Conservation (phyloP, 345 rosid genomes). For the Kernera saxatilis region DNA sequence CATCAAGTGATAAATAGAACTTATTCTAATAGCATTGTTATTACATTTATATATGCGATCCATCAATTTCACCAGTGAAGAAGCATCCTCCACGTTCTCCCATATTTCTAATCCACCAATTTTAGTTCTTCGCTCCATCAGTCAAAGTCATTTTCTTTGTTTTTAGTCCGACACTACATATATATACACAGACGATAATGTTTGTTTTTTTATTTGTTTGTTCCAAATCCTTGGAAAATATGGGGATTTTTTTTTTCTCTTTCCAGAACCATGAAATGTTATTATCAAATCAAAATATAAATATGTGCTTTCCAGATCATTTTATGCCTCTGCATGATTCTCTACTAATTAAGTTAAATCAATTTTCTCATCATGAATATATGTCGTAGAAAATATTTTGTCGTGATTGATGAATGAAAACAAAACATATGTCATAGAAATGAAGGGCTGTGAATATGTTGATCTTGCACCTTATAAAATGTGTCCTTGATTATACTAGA, state of each 20-base stretch:
- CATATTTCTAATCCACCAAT: conserved; percentile 18
- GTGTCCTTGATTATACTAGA: no score
- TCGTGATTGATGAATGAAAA: not conserved
- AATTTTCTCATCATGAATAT: conserved; percentile 5
- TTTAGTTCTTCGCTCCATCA: conserved; percentile 21
- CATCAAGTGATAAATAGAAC: conserved; percentile 28
- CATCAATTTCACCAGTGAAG: conserved; percentile 22
- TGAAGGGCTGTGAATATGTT: not conserved
- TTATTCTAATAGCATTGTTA: conserved; percentile 27
- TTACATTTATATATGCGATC: conserved; percentile 6
- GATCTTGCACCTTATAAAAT: no score
- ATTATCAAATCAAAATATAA: conserved; percentile 12
- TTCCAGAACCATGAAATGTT: conserved; percentile 21
- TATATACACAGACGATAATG: not conserved
- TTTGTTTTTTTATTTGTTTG: not conserved
- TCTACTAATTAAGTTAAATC: not conserved
- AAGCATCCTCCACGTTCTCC: conserved; percentile 24
- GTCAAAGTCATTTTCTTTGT: conserved; percentile 4
- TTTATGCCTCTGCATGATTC: conserved; percentile 4
- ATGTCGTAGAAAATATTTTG: not conserved
- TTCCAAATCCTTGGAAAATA: conserved; percentile 19
- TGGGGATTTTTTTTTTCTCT: not conserved
- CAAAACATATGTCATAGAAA: not conserved
- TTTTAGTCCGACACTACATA: not conserved
- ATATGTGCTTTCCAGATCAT: conserved; percentile 5